Conservation (phyloP, 2,329 filamentous ascomycete genomes). For the Clonostachys chloroleuca region DNA sequence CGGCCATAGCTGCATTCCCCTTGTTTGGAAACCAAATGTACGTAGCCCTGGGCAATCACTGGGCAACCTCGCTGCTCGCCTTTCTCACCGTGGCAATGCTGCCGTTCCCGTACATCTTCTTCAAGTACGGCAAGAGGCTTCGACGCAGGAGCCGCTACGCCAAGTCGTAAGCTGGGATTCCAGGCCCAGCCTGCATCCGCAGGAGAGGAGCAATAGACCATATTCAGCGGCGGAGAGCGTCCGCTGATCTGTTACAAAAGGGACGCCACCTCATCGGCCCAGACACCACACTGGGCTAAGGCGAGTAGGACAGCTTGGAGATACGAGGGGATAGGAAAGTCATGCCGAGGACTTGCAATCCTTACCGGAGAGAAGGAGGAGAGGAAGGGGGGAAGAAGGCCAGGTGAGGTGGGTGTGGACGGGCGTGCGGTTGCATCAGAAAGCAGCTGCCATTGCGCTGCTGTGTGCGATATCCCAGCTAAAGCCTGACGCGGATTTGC, state of each 20-base stretch:
- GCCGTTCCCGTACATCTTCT: slow-evolving; percentile 62
- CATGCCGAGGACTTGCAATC: too few relatives aligned
- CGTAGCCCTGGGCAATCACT: slow-evolving; percentile 61
- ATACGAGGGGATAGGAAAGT: slow-evolving; percentile 1
- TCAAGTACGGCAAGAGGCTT: slow-evolving; percentile 54
- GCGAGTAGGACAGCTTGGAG: not conserved
- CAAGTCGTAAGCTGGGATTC: slow-evolving; percentile 4
- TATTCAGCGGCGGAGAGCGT: too few relatives aligned
- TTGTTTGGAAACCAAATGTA: slow-evolving; percentile 76
- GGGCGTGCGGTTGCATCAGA: too few relatives aligned
- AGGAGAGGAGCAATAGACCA: too few relatives aligned
- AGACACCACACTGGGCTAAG: not conserved
- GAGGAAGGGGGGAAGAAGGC: not conserved
- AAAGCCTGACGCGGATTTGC: too few relatives aligned
- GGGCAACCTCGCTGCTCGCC: slow-evolving; percentile 59
- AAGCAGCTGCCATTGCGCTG: too few relatives aligned
- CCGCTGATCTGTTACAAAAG: not conserved
- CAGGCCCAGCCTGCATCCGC: too few relatives aligned
- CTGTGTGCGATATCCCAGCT: too few relatives aligned
- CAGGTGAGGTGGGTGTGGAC: not conserved
- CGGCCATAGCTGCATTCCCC: slow-evolving; percentile 61
- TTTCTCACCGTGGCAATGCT: slow-evolving; percentile 59
- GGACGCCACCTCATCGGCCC: not conserved
- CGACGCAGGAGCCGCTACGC: slow-evolving; percentile 52
- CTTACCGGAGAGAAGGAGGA: too few relatives aligned